These are phyloP conservation scores for Collybia nuda DNA, from an alignment of 768 basidiomycete species.

Conservation along the genomic window DNA sequence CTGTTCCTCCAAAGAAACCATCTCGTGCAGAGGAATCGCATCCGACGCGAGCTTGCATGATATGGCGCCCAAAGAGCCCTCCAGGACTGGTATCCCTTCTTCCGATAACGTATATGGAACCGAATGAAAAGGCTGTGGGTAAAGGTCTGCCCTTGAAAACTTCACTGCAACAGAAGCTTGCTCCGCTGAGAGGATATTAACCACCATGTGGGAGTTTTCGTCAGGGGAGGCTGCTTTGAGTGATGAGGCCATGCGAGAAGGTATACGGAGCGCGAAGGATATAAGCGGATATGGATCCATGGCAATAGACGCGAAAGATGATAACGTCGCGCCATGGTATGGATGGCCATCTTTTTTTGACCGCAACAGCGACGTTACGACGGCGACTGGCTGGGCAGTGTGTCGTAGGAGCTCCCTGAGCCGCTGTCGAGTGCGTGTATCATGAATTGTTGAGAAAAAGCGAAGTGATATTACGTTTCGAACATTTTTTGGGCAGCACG, in stretches of 20 bases:
- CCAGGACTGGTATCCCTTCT: constrained; percentile 61
- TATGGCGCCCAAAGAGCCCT: constrained; percentile 65
- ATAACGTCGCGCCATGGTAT: constrained; percentile 91
- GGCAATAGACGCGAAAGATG: constrained; percentile 90
- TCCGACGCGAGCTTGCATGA: constrained; percentile 66
- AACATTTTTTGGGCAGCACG: too few species aligned
- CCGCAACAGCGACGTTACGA: constrained; percentile 75
- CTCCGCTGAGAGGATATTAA: constrained; percentile 76
- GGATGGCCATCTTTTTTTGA: constrained; percentile 11
- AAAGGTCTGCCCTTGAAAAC: constrained; percentile 74
- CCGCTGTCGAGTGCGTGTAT: constrained; percentile 12
- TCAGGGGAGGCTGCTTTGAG: constrained; percentile 32
- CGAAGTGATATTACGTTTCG: too few species aligned
- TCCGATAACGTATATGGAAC: constrained; percentile 38
- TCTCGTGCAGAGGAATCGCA: constrained; percentile 61
- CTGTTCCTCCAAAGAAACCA: constrained; percentile 33
- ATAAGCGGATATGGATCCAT: constrained; percentile 88
- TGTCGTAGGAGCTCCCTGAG: constrained; percentile 68
- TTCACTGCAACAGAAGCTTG: constrained; percentile 62
- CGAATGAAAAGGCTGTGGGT: constrained; percentile 56
- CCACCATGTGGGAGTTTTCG: constrained; percentile 55
- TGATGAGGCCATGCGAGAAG: constrained; percentile 80
- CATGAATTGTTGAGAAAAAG: constrained; percentile 3
- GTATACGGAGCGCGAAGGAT: constrained; percentile 86
- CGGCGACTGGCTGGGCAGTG: constrained; percentile 83